Evolutionary conservation across 441 rosid genomes (phyloP).

Genomic region (Bruguiera hainesii): DNA sequence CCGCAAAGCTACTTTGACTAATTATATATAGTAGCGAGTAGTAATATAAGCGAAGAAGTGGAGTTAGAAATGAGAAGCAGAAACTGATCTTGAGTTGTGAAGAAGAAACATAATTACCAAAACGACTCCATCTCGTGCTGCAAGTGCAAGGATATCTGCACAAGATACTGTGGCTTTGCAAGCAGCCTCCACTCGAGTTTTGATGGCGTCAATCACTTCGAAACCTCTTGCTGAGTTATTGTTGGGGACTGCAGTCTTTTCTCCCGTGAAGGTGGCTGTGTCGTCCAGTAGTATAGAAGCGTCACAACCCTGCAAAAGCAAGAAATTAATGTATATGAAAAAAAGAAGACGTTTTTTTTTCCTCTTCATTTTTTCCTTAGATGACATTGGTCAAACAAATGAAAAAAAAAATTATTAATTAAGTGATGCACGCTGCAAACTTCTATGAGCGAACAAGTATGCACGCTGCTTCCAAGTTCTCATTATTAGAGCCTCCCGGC

Average conservation of each 20-base stretch:
- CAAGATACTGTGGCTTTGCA: slow-evolving; percentile 44
- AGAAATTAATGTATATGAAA: background rate
- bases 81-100: too few species aligned
- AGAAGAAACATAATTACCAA: slow-evolving; percentile 16
- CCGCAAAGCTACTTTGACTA: too few species aligned
- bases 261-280: slow-evolving; percentile 27
- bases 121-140: slow-evolving; percentile 51
- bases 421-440: too few species aligned
- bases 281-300: slow-evolving; percentile 42
- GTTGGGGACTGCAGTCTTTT: slow-evolving; percentile 34
- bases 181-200: slow-evolving; percentile 31
- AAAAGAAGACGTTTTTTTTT: too few species aligned
- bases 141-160: slow-evolving; percentile 47
- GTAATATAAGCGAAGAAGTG: background rate
- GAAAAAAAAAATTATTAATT: too few species aligned
- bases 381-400: too few species aligned
- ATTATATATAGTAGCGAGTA: too few species aligned
- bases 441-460: too few species aligned
- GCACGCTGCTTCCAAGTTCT: too few species aligned
- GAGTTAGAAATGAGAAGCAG: background rate
- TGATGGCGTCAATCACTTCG: slow-evolving; percentile 43
- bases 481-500: too few species aligned
- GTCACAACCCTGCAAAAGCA: slow-evolving; percentile 37
- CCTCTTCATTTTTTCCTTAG: too few species aligned
- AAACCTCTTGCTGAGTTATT: slow-evolving; percentile 36